A percentile compares a stretch with the other conserved stretches of the same genome.
These are phyloP conservation scores for Puccinia polysora DNA, from an alignment of 1,284 basidiomycete species.

Conservation along the genomic window DNA sequence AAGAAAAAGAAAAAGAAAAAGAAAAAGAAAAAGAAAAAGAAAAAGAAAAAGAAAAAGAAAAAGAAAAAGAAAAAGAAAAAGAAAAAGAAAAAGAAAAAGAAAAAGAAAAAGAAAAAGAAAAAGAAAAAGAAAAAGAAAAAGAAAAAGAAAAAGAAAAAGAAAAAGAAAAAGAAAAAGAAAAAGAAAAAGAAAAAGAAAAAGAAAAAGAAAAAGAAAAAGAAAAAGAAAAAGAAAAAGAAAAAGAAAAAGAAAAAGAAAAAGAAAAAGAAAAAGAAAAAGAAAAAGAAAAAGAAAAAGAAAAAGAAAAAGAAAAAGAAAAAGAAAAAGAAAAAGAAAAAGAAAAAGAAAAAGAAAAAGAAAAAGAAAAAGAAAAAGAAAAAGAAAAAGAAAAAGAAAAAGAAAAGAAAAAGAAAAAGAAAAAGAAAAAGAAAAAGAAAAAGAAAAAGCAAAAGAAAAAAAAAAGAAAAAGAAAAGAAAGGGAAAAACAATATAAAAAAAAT, in stretches of 20 bases:
- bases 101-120: no score
- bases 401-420: neutral
- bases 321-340: neutral
- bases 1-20: no score
- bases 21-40: no score
- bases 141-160: no score
- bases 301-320: neutral
- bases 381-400: neutral
- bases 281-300: neutral
- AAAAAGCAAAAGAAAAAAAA: neutral
- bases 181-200: no score
- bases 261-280: neutral
- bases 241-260: neutral
- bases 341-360: neutral
- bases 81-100: no score
- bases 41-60: no score
- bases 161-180: no score
- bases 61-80: no score
- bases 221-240: neutral
- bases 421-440: neutral
- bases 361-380: neutral
- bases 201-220: no score
- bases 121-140: no score
- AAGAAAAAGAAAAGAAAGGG: neutral
- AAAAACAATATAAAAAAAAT: neutral